A percentile compares a stretch with the other conserved stretches of the same genome.
Evolutionary conservation across 2,329 filamentous ascomycete species (phyloP).

Genomic region (Biscogniauxia sp.): DNA sequence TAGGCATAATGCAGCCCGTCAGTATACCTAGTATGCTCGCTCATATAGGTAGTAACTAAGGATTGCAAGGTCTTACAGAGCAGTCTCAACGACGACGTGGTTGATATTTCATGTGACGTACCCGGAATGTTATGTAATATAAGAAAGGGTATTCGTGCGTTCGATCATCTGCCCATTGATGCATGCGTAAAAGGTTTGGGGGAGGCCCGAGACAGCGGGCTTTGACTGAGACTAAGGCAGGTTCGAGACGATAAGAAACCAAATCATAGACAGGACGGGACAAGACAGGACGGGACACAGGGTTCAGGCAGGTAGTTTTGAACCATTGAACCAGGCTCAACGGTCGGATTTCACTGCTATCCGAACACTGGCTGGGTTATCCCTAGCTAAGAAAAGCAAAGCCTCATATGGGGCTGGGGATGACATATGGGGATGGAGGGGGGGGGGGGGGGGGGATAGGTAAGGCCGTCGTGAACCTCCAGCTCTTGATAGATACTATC

Average conservation of each 20-base stretch:
- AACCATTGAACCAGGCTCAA: neutral
- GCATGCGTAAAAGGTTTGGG: neutral
- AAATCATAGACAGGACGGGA: neutral
- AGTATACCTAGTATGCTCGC: neutral
- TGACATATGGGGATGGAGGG: no score
- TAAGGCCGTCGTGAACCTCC: neutral
- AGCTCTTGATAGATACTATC: neutral
- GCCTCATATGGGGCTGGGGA: neutral
- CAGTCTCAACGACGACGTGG: neutral
- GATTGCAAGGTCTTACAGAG: neutral
- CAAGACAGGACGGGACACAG: neutral
- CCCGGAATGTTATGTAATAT: neutral
- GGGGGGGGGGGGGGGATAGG: no score
- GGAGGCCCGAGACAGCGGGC: neutral
- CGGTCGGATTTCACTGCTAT: neutral
- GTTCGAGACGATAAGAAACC: neutral
- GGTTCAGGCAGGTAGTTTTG: neutral
- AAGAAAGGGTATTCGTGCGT: neutral
- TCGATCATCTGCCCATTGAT: neutral
- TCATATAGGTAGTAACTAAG: neutral
- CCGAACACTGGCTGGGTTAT: neutral
- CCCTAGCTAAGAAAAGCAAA: neutral
- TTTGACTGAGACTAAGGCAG: neutral
- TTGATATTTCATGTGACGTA: no score
- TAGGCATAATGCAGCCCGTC: no score